These are phyloP conservation scores for Neofusicoccum parvum DNA, from an alignment of 2,329 filamentous ascomycete genomes.

Conservation along the genomic window DNA sequence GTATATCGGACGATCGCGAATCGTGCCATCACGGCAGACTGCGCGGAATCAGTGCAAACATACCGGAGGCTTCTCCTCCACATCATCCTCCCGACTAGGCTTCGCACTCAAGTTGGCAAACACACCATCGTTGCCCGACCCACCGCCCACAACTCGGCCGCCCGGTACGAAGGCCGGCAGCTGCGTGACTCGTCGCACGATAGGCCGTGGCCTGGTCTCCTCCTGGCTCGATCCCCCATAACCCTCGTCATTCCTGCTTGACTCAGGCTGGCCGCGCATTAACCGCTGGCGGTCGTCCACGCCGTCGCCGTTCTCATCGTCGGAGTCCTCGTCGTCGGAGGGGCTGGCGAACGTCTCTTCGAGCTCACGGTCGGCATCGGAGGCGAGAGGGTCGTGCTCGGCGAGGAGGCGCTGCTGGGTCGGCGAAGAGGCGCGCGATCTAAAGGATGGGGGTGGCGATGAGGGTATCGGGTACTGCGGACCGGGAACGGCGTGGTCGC, in stretches of 20 bases:
- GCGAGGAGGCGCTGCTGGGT: conserved; percentile 56
- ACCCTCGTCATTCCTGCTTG: conserved; percentile 23
- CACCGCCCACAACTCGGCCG: conserved; percentile 67
- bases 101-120: conserved; percentile 95
- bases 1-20: conserved; percentile 14
- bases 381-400: conserved; percentile 52
- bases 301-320: conserved; percentile 69
- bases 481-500: conserved; percentile 29
- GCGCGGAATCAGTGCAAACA: conserved; percentile 41
- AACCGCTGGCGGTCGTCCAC: conserved; percentile 82
- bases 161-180: conserved; percentile 54
- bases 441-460: conserved; percentile 75
- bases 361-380: conserved; percentile 74
- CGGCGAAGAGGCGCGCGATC: conserved; percentile 76
- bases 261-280: conserved; percentile 65
- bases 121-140: conserved; percentile 82
- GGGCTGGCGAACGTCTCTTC: conserved; percentile 82
- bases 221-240: conserved; percentile 18
- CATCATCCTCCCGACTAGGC: conserved; percentile 76
- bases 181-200: conserved; percentile 55
- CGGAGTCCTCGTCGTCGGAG: conserved; percentile 63
- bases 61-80: conserved; percentile 93
- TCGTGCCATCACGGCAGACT: background rate
- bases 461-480: conserved; percentile 44
- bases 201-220: conserved; percentile 33